A percentile compares a stretch with the other conserved stretches of the same genome.
These are phyloP conservation scores for Schoenoplectus triqueter DNA, from an alignment of 202 grass and related monocot genomes.

Conservation along the genomic window DNA sequence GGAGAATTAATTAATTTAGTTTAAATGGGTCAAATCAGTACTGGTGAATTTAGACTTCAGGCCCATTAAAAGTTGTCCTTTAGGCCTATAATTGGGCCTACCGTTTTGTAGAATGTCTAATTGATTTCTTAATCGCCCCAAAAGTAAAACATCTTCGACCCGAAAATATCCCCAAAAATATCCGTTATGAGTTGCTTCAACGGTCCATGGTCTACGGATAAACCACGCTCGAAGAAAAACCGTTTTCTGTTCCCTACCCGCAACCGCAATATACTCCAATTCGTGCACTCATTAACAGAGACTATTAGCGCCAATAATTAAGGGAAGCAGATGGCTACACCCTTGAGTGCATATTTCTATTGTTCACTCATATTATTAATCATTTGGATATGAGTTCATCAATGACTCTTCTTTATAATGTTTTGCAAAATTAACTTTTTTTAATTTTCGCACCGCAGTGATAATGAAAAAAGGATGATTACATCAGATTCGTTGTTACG, in stretches of 20 bases:
- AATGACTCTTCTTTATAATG: too few species aligned
- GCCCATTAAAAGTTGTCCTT: not conserved
- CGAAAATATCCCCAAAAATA: conserved; percentile 11
- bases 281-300: conserved; percentile 4
- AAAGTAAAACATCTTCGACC: not conserved
- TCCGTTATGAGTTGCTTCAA: not conserved
- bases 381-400: too few species aligned
- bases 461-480: too few species aligned
- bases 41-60: not conserved
- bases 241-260: conserved; percentile 33
- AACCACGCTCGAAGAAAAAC: not conserved
- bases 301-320: not conserved
- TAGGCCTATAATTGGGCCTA: not conserved
- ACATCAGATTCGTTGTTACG: too few species aligned
- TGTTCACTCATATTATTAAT: too few species aligned
- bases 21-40: not conserved
- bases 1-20: not conserved
- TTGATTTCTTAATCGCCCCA: not conserved
- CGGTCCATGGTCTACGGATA: not conserved
- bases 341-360: too few species aligned
- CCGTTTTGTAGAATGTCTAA: not conserved
- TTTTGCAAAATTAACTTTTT: too few species aligned
- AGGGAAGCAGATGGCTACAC: too few species aligned
- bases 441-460: too few species aligned
- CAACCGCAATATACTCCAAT: conserved; percentile 40